Evolutionary conservation across 345 rosid genomes (phyloP).

Genomic region (Aurinia saxatilis): DNA sequence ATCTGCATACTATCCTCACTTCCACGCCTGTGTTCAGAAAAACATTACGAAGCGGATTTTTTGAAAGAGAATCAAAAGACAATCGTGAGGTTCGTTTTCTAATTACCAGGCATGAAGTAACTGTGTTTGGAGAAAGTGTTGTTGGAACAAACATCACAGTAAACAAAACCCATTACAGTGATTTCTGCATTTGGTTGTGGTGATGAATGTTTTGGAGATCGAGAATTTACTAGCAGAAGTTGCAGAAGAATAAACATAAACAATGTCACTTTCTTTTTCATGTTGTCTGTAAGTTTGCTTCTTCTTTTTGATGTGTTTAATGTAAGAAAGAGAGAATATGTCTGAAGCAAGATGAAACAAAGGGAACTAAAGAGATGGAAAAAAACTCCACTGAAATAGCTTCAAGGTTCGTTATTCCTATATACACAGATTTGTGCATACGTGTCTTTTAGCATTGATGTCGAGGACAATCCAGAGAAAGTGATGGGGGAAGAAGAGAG

Average conservation of each 20-base stretch:
- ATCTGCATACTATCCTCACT: slow-evolving; percentile 74
- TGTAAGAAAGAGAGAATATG: neutral
- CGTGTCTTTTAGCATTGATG: slow-evolving; percentile 6
- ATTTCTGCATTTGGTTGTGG: slow-evolving; percentile 39
- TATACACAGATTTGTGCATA: slow-evolving; percentile 1
- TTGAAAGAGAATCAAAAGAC: neutral
- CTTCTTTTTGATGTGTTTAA: neutral
- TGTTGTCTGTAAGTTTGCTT: neutral
- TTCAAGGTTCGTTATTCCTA: neutral
- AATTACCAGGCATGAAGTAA: slow-evolving; percentile 88
- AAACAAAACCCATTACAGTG: slow-evolving; percentile 86
- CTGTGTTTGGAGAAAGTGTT: slow-evolving; percentile 91
- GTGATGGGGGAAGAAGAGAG: slow-evolving; percentile 5
- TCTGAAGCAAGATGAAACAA: neutral
- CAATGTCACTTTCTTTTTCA: neutral
- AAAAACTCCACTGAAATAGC: neutral
- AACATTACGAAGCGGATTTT: neutral
- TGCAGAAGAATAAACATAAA: slow-evolving; percentile 32
- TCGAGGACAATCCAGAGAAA: neutral
- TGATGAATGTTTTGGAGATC: slow-evolving; percentile 31
- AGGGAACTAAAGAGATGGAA: neutral
- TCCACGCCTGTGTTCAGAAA: slow-evolving; percentile 58
- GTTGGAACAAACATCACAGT: slow-evolving; percentile 95
- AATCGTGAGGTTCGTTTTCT: neutral
- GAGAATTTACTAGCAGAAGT: slow-evolving; percentile 27